phyloP scores from a whole-genome alignment of 257 asterid species.

The Schizonepeta tenuifolia region DNA sequence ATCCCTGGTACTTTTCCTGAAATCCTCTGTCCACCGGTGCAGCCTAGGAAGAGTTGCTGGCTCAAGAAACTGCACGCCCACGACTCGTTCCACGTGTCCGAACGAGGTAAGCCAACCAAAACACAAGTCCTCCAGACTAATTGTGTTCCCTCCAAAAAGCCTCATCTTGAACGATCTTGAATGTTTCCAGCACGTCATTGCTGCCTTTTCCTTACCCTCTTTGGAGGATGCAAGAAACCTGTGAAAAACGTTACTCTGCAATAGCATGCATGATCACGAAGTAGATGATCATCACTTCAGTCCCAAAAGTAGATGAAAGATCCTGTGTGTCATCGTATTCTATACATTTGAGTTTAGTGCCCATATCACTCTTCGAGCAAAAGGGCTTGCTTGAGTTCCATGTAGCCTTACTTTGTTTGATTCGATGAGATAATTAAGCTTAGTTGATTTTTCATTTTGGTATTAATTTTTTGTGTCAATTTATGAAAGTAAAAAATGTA shows the following conservation, averaged over 20 bases:
- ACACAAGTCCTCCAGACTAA: slow-evolving; percentile 8
- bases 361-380: slow-evolving; percentile 45
- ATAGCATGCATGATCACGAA: neutral
- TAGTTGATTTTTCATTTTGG: neutral
- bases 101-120: slow-evolving; percentile 16
- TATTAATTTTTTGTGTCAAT: neutral
- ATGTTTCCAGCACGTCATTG: neutral
- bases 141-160: slow-evolving; percentile 1
- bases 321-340: slow-evolving; percentile 40
- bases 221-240: neutral
- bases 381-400: slow-evolving; percentile 43
- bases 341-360: slow-evolving; percentile 41
- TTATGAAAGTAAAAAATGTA: too few species aligned
- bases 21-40: slow-evolving; percentile 1
- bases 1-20: neutral
- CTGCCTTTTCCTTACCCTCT: neutral
- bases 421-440: slow-evolving; percentile 15
- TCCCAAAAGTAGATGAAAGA: too few species aligned
- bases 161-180: slow-evolving; percentile 5
- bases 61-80: neutral
- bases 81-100: neutral
- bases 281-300: neutral
- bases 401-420: slow-evolving; percentile 31
- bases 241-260: neutral
- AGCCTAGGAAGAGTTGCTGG: slow-evolving; percentile 17